phyloP scores from a whole-genome alignment of 2,329 filamentous ascomycete genomes.

The Teratosphaeria destructans region DNA sequence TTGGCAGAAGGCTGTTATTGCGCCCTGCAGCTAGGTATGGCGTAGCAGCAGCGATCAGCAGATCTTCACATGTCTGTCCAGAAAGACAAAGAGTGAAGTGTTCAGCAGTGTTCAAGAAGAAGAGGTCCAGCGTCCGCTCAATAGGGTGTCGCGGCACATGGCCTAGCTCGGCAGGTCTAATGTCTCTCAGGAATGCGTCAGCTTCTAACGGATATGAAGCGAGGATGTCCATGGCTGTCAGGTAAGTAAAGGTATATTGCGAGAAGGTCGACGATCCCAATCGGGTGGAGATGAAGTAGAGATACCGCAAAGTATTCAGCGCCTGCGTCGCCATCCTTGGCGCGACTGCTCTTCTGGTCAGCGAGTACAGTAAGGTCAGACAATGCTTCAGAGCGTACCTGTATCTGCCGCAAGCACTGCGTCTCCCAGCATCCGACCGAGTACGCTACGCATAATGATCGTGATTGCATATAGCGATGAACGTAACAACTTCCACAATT shows the following conservation, averaged over 20 bases:
- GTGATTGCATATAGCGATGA: conserved; percentile 67
- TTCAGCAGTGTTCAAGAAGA: conserved; percentile 78
- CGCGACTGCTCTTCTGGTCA: conserved; percentile 28
- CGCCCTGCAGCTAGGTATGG: conserved; percentile 59
- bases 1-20: conserved; percentile 48
- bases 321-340: conserved; percentile 60
- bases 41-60: conserved; percentile 64
- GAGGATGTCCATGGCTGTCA: conserved; percentile 73
- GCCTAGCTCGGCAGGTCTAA: conserved; percentile 45
- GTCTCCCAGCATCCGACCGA: conserved; percentile 55
- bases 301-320: conserved; percentile 61
- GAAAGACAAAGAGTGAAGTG: conserved; percentile 66
- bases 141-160: conserved; percentile 52
- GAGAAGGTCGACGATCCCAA: conserved; percentile 66
- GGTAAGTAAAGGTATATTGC: conserved; percentile 73
- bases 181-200: conserved; percentile 56
- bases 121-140: conserved; percentile 67
- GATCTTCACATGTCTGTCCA: conserved; percentile 55
- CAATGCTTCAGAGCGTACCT: conserved; percentile 29
- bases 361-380: neutral
- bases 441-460: conserved; percentile 62
- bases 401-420: conserved; percentile 42
- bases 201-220: conserved; percentile 57
- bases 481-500: conserved; percentile 65
- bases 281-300: conserved; percentile 72